Base-by-base conservation (phyloP, 208 protist genomes). In the Acanthamoeba lenticulata region DNA sequence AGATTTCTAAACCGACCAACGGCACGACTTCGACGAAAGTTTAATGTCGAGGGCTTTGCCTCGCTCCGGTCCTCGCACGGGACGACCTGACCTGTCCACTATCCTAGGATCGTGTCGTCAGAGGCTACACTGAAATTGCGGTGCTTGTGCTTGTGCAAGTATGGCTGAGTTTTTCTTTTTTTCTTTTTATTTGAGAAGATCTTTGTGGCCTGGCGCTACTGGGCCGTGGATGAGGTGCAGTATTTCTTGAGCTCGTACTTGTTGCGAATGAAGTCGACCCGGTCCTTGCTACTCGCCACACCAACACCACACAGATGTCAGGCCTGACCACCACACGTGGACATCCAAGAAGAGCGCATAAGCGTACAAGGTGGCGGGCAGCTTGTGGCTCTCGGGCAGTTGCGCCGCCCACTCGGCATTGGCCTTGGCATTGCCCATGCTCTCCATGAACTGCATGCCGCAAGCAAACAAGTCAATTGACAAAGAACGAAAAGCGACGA, bases 161-260 rank as follows among this genome's bases (percentile, higher is more conserved):
- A n/a, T n/a, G n/a, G n/a, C n/a, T n/a, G n/a, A n/a, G n/a, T n/a
- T n/a, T n/a, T n/a, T n/a, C n/a, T n/a, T n/a, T n/a, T n/a, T n/a
- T n/a, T n/a, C n/a, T n/a, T n/a, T n/a, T n/a, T n/a, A n/a, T n/a
- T n/a, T n/a, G n/a, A n/a, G n/a, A n/a, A n/a, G n/a, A n/a, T n/a
- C n/a, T n/a, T n/a, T n/a, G n/a, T n/a, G n/a, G n/a, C n/a, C n/a
- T n/a, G n/a, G n/a, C n/a, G n/a, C n/a, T n/a, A n/a, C n/a, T n/a
- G n/a, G n/a, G n/a, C n/a, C n/a, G n/a, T n/a, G n/a, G n/a, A 74
- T 5, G 72, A 9, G 13, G 92, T 72, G 21, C 36, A 94, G 57
- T 74, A 95, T 77, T 83, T 91, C 94, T 94, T 95, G 40, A 85
- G 62, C 79, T 95, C 90, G 49, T 95, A 95, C 77, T 95, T 95